phyloP scores from a whole-genome alignment of 2,329 filamentous ascomycete species.

The Hypoxylon sp. region DNA sequence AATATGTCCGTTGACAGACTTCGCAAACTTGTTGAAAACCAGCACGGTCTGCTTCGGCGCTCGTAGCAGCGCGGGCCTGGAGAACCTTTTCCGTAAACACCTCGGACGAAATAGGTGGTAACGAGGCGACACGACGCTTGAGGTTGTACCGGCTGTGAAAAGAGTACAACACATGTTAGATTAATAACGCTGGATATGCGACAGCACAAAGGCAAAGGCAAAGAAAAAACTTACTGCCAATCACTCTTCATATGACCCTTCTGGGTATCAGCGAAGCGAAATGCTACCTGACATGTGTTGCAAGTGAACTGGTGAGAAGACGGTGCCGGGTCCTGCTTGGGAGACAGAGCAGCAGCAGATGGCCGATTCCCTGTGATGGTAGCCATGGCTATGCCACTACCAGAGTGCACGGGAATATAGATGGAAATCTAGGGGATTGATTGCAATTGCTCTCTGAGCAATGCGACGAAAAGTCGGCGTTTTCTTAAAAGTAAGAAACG shows the following conservation, averaged over 20 bases:
- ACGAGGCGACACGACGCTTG: constrained; percentile 90
- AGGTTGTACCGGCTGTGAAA: constrained; percentile 86
- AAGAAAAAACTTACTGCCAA: constrained; percentile 83
- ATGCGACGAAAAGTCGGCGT: not conserved
- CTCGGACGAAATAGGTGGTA: constrained; percentile 92
- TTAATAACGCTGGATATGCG: constrained; percentile 8
- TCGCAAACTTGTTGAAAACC: constrained; percentile 88
- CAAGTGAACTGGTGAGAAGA: constrained; percentile 92
- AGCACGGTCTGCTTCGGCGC: constrained; percentile 87
- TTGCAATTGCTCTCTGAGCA: constrained; percentile 7
- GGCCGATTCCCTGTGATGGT: constrained; percentile 60
- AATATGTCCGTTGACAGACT: constrained; percentile 92
- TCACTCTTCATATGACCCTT: constrained; percentile 97
- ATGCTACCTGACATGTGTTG: constrained; percentile 98
- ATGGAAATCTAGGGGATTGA: constrained; percentile 7
- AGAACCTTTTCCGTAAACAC: constrained; percentile 96
- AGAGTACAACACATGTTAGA: constrained; percentile 42
- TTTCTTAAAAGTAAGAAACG: constrained; percentile 11
- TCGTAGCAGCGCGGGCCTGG: constrained; percentile 87
- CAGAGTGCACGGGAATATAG: not conserved
- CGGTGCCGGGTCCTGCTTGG: constrained; percentile 54
- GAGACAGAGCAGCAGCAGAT: constrained; percentile 47
- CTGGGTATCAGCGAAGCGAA: constrained; percentile 93
- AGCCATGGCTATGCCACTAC: constrained; percentile 61
- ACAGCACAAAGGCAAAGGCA: not conserved